Evolutionary conservation across 345 rosid genomes (phyloP).

Genomic region (Citrus mangshanensis): DNA sequence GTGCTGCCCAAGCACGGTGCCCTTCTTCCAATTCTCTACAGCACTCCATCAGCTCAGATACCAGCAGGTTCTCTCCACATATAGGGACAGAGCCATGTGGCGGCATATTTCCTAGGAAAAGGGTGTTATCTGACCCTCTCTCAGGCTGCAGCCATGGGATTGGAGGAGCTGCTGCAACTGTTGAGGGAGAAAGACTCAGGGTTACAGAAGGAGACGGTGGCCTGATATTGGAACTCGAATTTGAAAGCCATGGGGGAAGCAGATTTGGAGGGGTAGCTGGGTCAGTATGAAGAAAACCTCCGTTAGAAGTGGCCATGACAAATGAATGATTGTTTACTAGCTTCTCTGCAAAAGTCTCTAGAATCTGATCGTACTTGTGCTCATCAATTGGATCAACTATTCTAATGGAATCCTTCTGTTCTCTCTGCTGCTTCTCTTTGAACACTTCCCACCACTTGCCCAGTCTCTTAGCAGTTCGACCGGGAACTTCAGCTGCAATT

Average conservation of each 20-base stretch:
- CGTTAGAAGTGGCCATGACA: conserved; percentile 75
- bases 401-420: conserved; percentile 73
- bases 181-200: conserved; percentile 74
- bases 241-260: conserved; percentile 91
- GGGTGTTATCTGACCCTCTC: conserved; percentile 44
- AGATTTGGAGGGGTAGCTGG: conserved; percentile 43
- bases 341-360: conserved; percentile 94
- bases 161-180: conserved; percentile 61
- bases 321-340: conserved; percentile 69
- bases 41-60: conserved; percentile 79
- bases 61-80: conserved; percentile 50
- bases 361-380: conserved; percentile 82
- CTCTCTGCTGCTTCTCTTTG: conserved; percentile 92
- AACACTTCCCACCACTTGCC: conserved; percentile 99
- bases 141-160: conserved; percentile 89
- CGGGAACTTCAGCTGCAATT: conserved; percentile 97
- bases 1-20: conserved; percentile 71
- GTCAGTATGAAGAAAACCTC: conserved; percentile 60
- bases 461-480: conserved; percentile 86
- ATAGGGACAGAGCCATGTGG: conserved; percentile 38
- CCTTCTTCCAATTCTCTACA: conserved; percentile 95
- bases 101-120: conserved; percentile 46
- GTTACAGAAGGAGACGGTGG: conserved; percentile 81
- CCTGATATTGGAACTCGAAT: conserved; percentile 50
- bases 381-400: conserved; percentile 72